Conservation (phyloP, 2,329 filamentous ascomycete species). For the Aspergillaceae sp. region DNA sequence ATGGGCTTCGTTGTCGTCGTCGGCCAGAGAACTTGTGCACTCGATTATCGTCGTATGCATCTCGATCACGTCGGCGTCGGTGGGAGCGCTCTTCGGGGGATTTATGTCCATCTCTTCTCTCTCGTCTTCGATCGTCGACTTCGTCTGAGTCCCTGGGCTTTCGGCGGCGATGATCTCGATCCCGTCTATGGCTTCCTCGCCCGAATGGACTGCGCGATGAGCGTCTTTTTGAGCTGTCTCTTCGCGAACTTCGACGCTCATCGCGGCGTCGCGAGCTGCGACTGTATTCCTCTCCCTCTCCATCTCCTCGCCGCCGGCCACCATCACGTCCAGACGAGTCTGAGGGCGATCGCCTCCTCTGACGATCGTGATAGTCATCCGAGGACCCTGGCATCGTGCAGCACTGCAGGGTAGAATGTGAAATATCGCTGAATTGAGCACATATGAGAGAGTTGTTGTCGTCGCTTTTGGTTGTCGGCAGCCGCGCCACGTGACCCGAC, state of each 20-base stretch:
- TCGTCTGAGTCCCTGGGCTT: constrained; percentile 18
- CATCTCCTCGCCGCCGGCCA: constrained; percentile 15
- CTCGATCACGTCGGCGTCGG: constrained; percentile 18
- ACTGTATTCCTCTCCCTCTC: constrained; percentile 12
- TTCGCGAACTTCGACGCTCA: constrained; percentile 19
- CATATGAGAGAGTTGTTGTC: background rate
- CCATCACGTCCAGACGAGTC: constrained; percentile 13
- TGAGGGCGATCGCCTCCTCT: constrained; percentile 15
- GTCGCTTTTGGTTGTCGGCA: background rate
- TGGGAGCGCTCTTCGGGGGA: constrained; percentile 19
- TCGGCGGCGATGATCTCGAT: constrained; percentile 14
- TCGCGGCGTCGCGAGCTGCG: constrained; percentile 19
- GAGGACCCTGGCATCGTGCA: background rate
- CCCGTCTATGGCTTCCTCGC: constrained; percentile 12
- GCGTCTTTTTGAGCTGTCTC: constrained; percentile 15
- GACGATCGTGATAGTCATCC: constrained; percentile 14
- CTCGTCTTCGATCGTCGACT: constrained; percentile 20
- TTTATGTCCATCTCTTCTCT: constrained; percentile 18
- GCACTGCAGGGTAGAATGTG: too few relatives aligned
- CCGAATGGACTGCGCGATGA: constrained; percentile 20
- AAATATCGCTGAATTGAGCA: background rate
- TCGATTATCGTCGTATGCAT: constrained; percentile 9
- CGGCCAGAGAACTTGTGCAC: constrained; percentile 2
- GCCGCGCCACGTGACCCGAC: background rate
- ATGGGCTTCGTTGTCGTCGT: constrained; percentile 16